phyloP scores from a whole-genome alignment of 2,329 filamentous ascomycete species.

The Hirsutella minnesotensis region DNA sequence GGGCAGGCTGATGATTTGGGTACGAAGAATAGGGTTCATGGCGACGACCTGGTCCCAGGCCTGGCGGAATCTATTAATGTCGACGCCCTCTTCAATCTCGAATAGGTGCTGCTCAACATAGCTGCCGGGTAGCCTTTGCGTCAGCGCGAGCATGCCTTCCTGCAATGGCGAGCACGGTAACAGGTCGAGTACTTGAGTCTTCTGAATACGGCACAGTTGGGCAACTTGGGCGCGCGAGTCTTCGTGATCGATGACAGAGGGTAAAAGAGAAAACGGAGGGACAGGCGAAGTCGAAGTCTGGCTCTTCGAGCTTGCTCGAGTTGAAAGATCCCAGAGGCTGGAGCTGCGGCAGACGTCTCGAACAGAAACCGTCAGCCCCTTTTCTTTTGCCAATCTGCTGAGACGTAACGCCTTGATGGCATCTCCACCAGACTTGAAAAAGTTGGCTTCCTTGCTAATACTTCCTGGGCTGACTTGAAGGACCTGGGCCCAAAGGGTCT shows the following conservation, averaged over 20 bases:
- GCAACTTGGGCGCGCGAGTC: background rate
- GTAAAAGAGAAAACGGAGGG: background rate
- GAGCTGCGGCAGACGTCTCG: slow-evolving; percentile 1
- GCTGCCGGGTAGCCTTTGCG: slow-evolving; percentile 3
- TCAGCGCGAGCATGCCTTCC: slow-evolving; percentile 6
- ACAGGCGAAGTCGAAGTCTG: background rate
- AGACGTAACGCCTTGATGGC: slow-evolving; percentile 32
- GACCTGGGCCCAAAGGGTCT: slow-evolving; percentile 17
- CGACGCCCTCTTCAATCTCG: background rate
- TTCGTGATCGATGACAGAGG: background rate
- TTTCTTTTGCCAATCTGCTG: slow-evolving; percentile 8
- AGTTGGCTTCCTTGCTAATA: slow-evolving; percentile 20
- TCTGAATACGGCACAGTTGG: background rate
- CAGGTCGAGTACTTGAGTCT: slow-evolving; percentile 3
- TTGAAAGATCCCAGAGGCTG: slow-evolving; percentile 1
- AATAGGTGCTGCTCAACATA: slow-evolving; percentile 3
- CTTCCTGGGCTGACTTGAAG: slow-evolving; percentile 15
- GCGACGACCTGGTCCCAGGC: slow-evolving; percentile 5
- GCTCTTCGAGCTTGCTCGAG: background rate
- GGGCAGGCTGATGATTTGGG: slow-evolving; percentile 3
- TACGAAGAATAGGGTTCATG: slow-evolving; percentile 4
- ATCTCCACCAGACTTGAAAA: slow-evolving; percentile 31
- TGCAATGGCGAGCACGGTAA: slow-evolving; percentile 7
- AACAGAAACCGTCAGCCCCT: slow-evolving; percentile 16
- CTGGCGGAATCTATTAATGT: background rate